Percentiles rank a stretch among this genome's conserved stretches.
Evolutionary conservation across 2,329 filamentous ascomycete species (phyloP).

Genomic region (Colletotrichum sp.): DNA sequence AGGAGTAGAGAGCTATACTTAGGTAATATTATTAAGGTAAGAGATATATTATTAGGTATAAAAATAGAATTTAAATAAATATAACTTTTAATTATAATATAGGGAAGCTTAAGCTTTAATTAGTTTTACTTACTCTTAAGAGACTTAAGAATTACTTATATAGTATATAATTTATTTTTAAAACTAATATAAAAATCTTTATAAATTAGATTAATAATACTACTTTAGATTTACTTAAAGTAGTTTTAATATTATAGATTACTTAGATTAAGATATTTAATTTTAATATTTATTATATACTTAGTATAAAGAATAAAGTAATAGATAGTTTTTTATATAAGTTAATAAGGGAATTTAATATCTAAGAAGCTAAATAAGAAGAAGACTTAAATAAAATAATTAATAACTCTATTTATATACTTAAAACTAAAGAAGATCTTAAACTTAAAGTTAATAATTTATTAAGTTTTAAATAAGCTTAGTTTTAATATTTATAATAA

Average conservation of each 20-base stretch:
- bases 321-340: not conserved
- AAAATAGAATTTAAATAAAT: not conserved
- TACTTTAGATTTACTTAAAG: too few species aligned
- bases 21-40: not conserved
- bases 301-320: not conserved
- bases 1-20: fast-evolving
- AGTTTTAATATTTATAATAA: not conserved
- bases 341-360: not conserved
- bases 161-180: not conserved
- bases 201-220: too few species aligned
- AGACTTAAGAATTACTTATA: not conserved
- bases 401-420: not conserved
- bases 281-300: not conserved
- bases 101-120: not conserved
- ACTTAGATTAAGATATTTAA: not conserved
- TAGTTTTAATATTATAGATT: too few species aligned
- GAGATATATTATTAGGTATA: not conserved
- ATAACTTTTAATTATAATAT: not conserved
- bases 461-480: not conserved
- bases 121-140: not conserved
- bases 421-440: not conserved
- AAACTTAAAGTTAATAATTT: not conserved
- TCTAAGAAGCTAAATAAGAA: not conserved
- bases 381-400: not conserved
- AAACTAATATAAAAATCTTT: too few species aligned